These are phyloP conservation scores for Phytopythium aichiense DNA, from an alignment of 352 stramenopile genomes.

Conservation along the genomic window DNA sequence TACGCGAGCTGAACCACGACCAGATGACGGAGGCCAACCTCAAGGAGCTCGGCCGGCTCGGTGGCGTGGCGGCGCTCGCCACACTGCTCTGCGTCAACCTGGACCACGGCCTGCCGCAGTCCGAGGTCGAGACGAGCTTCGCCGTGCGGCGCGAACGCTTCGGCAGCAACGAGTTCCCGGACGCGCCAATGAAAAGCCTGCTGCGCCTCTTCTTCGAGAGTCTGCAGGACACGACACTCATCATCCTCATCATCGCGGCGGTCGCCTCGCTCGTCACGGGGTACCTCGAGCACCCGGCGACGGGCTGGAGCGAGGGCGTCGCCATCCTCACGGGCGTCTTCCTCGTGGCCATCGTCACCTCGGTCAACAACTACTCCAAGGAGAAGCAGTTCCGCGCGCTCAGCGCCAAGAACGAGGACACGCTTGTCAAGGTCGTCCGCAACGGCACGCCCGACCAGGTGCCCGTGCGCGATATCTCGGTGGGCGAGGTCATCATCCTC, in stretches of 20 bases:
- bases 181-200: constrained; percentile 79
- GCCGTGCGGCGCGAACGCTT: constrained; percentile 49
- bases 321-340: constrained; percentile 93
- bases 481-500: constrained; percentile 90
- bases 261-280: constrained; percentile 83
- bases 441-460: constrained; percentile 63
- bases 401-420: constrained; percentile 87
- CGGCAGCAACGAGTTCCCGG: constrained; percentile 57
- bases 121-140: constrained; percentile 58
- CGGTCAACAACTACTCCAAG: constrained; percentile 96
- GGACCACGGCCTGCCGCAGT: constrained; percentile 54
- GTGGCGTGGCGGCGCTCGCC: constrained; percentile 47
- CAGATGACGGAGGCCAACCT: constrained; percentile 82
- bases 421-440: constrained; percentile 79
- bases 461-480: constrained; percentile 65
- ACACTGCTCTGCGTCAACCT: constrained; percentile 67
- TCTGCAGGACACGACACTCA: constrained; percentile 88
- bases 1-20: constrained; percentile 67
- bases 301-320: constrained; percentile 93
- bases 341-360: constrained; percentile 93
- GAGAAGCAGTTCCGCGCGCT: constrained; percentile 87
- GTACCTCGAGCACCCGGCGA: constrained; percentile 72
- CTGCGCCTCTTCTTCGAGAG: constrained; percentile 81
- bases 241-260: constrained; percentile 86
- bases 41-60: constrained; percentile 50